Conservation (phyloP, 192 early-diverging fungal species). For the Obelidium mucronatum region DNA sequence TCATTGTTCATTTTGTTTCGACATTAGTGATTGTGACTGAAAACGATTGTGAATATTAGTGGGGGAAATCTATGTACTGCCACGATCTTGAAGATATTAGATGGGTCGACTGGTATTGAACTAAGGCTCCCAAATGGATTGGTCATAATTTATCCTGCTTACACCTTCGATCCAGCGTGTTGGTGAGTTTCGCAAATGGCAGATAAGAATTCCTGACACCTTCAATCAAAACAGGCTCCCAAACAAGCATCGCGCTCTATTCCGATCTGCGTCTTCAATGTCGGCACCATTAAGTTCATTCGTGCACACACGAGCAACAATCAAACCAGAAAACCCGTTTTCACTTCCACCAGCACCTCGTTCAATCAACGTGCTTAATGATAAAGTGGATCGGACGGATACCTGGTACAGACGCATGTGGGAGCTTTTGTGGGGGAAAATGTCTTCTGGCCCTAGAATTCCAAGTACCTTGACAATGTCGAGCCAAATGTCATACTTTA, state of each 20-base stretch:
- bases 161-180: constrained; percentile 82
- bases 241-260: constrained; percentile 60
- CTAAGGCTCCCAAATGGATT: constrained; percentile 78
- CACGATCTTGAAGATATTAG: constrained; percentile 81
- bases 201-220: neutral
- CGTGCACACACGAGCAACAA: constrained; percentile 68
- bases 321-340: constrained; percentile 74
- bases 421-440: constrained; percentile 37
- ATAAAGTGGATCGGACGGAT: constrained; percentile 47
- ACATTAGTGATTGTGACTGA: neutral
- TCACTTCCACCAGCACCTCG: constrained; percentile 55
- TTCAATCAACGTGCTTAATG: constrained; percentile 55
- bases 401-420: constrained; percentile 48
- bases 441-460: constrained; percentile 36
- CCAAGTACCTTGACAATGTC: constrained; percentile 56
- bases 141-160: constrained; percentile 65
- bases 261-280: constrained; percentile 65
- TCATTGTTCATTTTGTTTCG: constrained; percentile 7
- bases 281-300: constrained; percentile 48
- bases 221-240: constrained; percentile 63
- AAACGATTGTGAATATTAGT: constrained; percentile 44
- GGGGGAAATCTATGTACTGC: constrained; percentile 89
- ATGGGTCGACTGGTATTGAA: constrained; percentile 52
- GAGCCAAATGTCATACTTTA: constrained; percentile 71
- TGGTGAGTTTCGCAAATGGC: constrained; percentile 60